Conservation (phyloP, 2,329 filamentous ascomycete genomes). For the Colletotrichum lupini region DNA sequence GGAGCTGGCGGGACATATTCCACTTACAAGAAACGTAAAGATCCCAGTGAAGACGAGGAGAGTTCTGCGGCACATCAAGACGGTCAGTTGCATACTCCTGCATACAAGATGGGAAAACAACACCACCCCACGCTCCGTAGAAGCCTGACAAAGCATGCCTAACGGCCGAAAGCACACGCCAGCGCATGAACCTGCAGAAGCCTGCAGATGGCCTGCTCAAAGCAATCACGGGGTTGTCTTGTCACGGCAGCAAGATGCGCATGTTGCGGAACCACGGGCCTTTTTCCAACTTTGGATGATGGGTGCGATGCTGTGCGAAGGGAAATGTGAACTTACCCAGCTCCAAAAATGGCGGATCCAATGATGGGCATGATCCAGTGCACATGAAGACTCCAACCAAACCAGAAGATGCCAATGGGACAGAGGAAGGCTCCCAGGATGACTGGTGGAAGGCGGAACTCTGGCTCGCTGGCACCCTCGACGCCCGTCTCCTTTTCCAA, state of each 20-base stretch:
- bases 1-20: slow-evolving; percentile 2
- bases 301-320: slow-evolving; percentile 31
- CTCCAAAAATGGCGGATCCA: slow-evolving; percentile 76
- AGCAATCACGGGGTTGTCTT: slow-evolving; percentile 22
- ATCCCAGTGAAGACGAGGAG: slow-evolving; percentile 85
- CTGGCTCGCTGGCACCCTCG: slow-evolving; percentile 77
- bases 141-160: slow-evolving; percentile 47
- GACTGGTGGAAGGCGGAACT: slow-evolving; percentile 83
- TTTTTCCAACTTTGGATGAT: slow-evolving; percentile 32
- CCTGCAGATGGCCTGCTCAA: slow-evolving; percentile 14
- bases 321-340: slow-evolving; percentile 65
- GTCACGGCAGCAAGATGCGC: slow-evolving; percentile 17
- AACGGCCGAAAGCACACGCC: slow-evolving; percentile 30
- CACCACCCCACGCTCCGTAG: slow-evolving; percentile 27
- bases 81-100: slow-evolving; percentile 45
- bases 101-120: slow-evolving; percentile 41
- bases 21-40: slow-evolving; percentile 85
- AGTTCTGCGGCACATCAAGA: slow-evolving; percentile 60
- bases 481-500: slow-evolving; percentile 62
- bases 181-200: slow-evolving; percentile 27
- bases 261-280: slow-evolving; percentile 22
- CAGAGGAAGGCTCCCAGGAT: slow-evolving; percentile 82
- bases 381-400: slow-evolving; percentile 88
- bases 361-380: slow-evolving; percentile 84
- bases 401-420: slow-evolving; percentile 86